Evolutionary conservation across 345 rosid genomes (phyloP).

Genomic region (Geranium rotundifolium): DNA sequence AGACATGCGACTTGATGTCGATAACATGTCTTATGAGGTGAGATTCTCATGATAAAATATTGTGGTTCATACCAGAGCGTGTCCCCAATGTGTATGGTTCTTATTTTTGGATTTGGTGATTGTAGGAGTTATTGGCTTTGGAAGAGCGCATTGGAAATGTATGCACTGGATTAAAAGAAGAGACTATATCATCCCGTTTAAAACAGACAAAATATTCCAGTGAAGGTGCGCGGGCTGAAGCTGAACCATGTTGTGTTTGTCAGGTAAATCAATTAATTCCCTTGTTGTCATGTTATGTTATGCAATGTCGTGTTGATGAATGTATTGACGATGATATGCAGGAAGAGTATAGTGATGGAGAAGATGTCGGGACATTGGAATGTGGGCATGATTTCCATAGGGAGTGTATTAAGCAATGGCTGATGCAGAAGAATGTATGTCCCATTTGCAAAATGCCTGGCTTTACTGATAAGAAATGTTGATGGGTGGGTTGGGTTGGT

Average conservation of each 20-base stretch:
- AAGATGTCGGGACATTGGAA: too few relatives aligned
- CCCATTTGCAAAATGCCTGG: too few relatives aligned
- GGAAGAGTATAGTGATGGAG: too few relatives aligned
- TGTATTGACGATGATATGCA: too few relatives aligned
- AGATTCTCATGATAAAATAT: background rate
- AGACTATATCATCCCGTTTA: slow-evolving; percentile 33
- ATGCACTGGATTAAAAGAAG: slow-evolving; percentile 74
- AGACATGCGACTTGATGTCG: slow-evolving; percentile 95
- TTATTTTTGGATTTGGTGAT: slow-evolving; percentile 3
- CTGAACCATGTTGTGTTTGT: slow-evolving; percentile 87
- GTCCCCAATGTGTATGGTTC: background rate
- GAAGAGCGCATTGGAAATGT: slow-evolving; percentile 94
- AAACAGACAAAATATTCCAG: slow-evolving; percentile 32
- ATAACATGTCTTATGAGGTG: slow-evolving; percentile 98
- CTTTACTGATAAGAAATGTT: too few relatives aligned
- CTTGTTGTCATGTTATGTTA: too few relatives aligned
- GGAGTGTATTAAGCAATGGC: too few relatives aligned
- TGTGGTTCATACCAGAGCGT: too few relatives aligned
- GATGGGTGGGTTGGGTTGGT: too few relatives aligned
- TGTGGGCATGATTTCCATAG: too few relatives aligned
- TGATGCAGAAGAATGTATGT: too few relatives aligned
- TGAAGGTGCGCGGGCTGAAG: slow-evolving; percentile 19
- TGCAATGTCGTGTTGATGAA: too few relatives aligned
- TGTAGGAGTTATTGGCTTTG: slow-evolving; percentile 69
- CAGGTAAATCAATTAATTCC: slow-evolving; percentile 34